Conservation (phyloP, 495 filamentous ascomycete genomes). For the Lasiosphaeris hirsuta region DNA sequence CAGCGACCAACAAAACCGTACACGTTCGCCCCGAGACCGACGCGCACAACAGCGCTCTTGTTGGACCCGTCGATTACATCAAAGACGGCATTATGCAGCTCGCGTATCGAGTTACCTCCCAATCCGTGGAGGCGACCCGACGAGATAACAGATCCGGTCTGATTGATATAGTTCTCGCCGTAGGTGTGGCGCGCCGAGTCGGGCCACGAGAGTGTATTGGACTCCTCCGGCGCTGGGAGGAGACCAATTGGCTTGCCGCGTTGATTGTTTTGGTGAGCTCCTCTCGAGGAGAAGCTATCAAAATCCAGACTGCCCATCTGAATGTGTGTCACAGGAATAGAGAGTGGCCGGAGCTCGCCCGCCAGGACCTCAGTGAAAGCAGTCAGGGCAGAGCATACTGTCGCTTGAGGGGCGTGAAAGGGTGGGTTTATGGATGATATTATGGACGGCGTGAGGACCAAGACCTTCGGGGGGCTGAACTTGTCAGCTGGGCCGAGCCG, state of each 20-base stretch:
- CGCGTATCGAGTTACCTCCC: slow-evolving; percentile 65
- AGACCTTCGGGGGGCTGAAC: slow-evolving; percentile 52
- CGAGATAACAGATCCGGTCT: slow-evolving; percentile 43
- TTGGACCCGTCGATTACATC: slow-evolving; percentile 64
- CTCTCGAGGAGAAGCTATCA: slow-evolving; percentile 39
- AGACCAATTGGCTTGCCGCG: slow-evolving; percentile 10
- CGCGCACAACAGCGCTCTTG: slow-evolving; percentile 56
- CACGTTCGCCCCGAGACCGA: slow-evolving; percentile 74
- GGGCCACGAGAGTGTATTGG: slow-evolving; percentile 66
- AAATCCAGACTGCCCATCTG: slow-evolving; percentile 85
- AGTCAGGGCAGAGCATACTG: slow-evolving; percentile 70
- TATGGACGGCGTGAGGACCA: slow-evolving; percentile 82
- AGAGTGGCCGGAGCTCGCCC: slow-evolving; percentile 68
- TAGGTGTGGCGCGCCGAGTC: slow-evolving; percentile 50
- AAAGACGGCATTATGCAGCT: slow-evolving; percentile 80
- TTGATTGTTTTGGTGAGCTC: slow-evolving; percentile 14
- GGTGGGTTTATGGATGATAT: slow-evolving; percentile 78
- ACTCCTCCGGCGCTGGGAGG: slow-evolving; percentile 40
- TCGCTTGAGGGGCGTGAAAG: slow-evolving; percentile 79
- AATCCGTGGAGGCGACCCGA: slow-evolving; percentile 42
- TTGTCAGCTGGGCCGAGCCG: slow-evolving; percentile 41
- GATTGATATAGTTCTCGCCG: slow-evolving; percentile 54
- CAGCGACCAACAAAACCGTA: slow-evolving; percentile 86
- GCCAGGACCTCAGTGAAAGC: slow-evolving; percentile 75
- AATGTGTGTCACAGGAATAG: slow-evolving; percentile 75